phyloP scores from a whole-genome alignment of 2,329 filamentous ascomycete species.

The Aspergillus sclerotialis region DNA sequence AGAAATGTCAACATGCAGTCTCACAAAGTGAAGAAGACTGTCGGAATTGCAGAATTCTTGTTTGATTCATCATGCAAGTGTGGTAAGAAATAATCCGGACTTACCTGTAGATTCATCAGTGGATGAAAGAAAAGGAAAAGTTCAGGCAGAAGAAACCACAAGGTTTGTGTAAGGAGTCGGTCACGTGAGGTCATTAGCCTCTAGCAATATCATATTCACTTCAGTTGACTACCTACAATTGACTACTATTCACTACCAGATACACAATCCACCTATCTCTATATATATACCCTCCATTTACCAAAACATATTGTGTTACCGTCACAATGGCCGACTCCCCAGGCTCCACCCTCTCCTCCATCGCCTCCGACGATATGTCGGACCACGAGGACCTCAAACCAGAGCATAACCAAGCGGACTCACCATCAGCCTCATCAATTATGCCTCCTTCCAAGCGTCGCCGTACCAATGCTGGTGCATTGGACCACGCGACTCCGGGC shows the following conservation, averaged over 20 bases:
- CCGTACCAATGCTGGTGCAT: constrained; percentile 37
- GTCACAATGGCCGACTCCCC: constrained; percentile 53
- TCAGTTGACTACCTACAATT: no score
- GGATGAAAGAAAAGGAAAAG: no score
- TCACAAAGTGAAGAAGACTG: constrained; percentile 34
- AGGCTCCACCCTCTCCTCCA: constrained; percentile 57
- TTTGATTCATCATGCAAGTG: constrained; percentile 29
- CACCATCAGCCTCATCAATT: constrained; percentile 35
- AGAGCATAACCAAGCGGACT: constrained; percentile 27
- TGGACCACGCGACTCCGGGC: constrained; percentile 46
- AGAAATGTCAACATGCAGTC: constrained; percentile 40
- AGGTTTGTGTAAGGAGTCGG: no score
- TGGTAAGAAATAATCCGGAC: no score
- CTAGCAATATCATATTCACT: no score
- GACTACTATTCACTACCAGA: neutral
- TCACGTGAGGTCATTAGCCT: no score
- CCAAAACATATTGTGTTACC: no score
- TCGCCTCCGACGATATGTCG: constrained; percentile 56
- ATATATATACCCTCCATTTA: constrained; percentile 6
- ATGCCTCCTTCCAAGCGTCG: constrained; percentile 44
- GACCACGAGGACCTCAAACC: constrained; percentile 49
- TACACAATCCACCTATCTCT: constrained; percentile 5
- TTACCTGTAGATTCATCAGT: no score
- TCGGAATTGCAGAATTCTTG: constrained; percentile 43
- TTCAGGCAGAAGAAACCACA: no score